These are phyloP conservation scores for Cryptosporidium parvum DNA, from an alignment of 169 alveolate genomes.

Conservation along the genomic window DNA sequence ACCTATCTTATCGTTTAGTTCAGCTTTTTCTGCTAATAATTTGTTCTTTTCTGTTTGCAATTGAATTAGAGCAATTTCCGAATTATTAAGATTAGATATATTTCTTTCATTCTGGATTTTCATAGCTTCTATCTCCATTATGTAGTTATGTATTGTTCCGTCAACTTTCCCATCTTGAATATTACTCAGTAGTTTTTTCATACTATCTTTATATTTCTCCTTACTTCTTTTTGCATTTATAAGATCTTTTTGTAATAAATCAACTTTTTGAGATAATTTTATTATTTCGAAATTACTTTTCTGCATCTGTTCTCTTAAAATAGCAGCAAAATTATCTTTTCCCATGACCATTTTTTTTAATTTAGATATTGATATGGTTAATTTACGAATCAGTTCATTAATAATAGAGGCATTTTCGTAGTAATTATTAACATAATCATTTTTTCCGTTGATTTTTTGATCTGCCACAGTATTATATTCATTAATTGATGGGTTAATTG, in stretches of 20 bases:
- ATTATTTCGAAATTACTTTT: slow-evolving; percentile 54
- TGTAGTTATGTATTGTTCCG: slow-evolving; percentile 43
- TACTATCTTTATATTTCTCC: slow-evolving; percentile 66
- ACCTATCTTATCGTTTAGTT: neutral
- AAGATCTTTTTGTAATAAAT: slow-evolving; percentile 57
- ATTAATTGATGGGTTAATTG: neutral
- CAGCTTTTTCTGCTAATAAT: slow-evolving; percentile 14
- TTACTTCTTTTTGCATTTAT: slow-evolving; percentile 28
- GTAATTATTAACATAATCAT: neutral
- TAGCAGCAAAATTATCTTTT: slow-evolving; percentile 30
- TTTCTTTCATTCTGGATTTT: slow-evolving; percentile 61
- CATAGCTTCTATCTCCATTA: slow-evolving; percentile 51
- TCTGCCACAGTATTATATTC: neutral
- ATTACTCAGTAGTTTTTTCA: slow-evolving; percentile 42
- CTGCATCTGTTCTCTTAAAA: slow-evolving; percentile 60
- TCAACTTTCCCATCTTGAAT: slow-evolving; percentile 68
- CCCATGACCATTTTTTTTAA: slow-evolving; percentile 63
- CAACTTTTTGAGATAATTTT: slow-evolving; percentile 57
- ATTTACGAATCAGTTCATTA: slow-evolving; percentile 19
- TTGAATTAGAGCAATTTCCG: slow-evolving; percentile 49
- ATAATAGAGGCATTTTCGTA: slow-evolving; percentile 13
- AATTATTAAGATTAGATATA: slow-evolving; percentile 16
- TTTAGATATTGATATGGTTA: slow-evolving; percentile 41
- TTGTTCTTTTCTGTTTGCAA: slow-evolving; percentile 47
- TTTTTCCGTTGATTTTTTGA: neutral